Percentiles rank a stretch among this genome's conserved stretches.
These are phyloP conservation scores for Metschnikowia matae DNA, from an alignment of 805 yeast genomes.

Conservation along the genomic window DNA sequence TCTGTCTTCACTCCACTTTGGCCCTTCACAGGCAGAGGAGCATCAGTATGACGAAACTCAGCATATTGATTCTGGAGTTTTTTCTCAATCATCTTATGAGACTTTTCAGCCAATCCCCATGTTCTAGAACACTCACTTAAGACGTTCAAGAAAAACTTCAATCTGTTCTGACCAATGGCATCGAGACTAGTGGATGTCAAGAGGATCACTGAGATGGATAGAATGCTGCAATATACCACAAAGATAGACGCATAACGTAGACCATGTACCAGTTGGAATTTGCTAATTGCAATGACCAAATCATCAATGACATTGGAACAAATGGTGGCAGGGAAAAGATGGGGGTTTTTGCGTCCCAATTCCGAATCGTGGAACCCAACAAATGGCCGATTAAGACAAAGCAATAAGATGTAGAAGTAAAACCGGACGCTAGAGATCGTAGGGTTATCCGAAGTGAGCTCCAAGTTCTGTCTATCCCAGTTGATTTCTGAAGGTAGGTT, in stretches of 20 bases:
- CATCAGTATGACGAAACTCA: constrained; percentile 6
- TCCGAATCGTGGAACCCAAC: constrained; percentile 33
- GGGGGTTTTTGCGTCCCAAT: constrained; percentile 5
- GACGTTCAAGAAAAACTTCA: constrained; percentile 39
- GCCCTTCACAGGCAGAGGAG: not conserved
- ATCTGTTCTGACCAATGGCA: constrained; percentile 23
- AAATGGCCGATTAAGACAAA: constrained; percentile 61
- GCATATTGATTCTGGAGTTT: constrained; percentile 26
- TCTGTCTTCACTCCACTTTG: not conserved
- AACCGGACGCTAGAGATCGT: constrained; percentile 50
- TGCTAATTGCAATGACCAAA: constrained; percentile 33
- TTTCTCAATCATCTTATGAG: constrained; percentile 37
- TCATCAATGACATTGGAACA: constrained; percentile 42
- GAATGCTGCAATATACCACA: constrained; percentile 45
- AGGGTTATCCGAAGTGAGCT: constrained; percentile 47
- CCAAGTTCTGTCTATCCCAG: constrained; percentile 45
- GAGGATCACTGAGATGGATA: constrained; percentile 41
- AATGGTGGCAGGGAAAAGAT: constrained; percentile 30
- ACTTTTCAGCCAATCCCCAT: constrained; percentile 46
- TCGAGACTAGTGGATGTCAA: constrained; percentile 29
- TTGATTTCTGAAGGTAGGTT: constrained; percentile 45
- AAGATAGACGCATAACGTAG: constrained; percentile 41
- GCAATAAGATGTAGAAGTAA: constrained; percentile 52
- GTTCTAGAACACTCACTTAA: constrained; percentile 41
- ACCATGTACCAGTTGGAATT: constrained; percentile 39